Conservation (phyloP, 2,329 filamentous ascomycete species). For the Aspergillus tanneri region DNA sequence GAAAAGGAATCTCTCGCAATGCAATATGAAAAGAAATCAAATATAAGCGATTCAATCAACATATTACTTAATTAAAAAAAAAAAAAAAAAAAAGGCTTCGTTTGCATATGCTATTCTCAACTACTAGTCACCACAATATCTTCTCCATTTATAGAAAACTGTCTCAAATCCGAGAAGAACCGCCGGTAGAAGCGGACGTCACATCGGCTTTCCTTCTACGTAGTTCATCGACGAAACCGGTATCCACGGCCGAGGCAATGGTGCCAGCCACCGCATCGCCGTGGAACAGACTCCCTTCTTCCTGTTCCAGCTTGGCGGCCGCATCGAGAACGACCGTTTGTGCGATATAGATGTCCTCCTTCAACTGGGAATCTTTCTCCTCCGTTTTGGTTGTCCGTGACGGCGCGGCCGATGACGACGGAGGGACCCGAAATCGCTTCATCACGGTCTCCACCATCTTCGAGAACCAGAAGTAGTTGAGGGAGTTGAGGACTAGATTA, state of each 20-base stretch:
- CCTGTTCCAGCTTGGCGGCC: constrained; percentile 29
- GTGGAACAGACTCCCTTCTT: constrained; percentile 30
- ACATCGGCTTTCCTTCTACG: constrained; percentile 38
- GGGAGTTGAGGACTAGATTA: constrained; percentile 60
- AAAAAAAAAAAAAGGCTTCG: no score
- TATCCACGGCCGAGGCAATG: constrained; percentile 45
- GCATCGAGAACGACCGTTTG: constrained; percentile 38
- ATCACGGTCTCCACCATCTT: constrained; percentile 67
- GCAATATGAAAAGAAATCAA: no score
- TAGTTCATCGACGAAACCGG: constrained; percentile 89
- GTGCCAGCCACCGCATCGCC: constrained; percentile 26
- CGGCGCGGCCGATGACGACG: constrained; percentile 21
- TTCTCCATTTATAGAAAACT: neutral
- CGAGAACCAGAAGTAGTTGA: constrained; percentile 67
- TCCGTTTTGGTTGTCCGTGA: constrained; percentile 12
- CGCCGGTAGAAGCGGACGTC: constrained; percentile 4
- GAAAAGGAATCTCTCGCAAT: no score
- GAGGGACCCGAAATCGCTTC: constrained; percentile 56
- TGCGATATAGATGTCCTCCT: constrained; percentile 29
- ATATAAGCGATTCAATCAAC: no score
- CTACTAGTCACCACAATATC: no score
- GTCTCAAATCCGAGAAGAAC: neutral
- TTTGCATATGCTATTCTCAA: no score
- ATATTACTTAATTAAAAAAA: no score
- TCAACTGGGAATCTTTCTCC: constrained; percentile 12